Base-by-base conservation (phyloP, 2,329 filamentous ascomycete genomes). In the Fusarium scirpi region DNA sequence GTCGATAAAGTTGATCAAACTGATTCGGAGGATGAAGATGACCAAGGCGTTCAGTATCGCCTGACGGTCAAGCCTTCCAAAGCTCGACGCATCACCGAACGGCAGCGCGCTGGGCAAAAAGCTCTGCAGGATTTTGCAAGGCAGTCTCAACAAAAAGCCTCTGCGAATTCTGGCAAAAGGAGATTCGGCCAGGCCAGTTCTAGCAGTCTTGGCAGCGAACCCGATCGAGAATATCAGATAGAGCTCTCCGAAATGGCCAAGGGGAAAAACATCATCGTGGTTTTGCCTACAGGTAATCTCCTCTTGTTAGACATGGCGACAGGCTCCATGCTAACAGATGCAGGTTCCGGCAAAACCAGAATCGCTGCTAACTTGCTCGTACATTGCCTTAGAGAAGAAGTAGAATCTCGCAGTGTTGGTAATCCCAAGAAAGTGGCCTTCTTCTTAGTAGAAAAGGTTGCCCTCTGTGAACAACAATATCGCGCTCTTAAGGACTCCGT, bases 201-300 rank as follows among this genome's bases (percentile, higher is more conserved):
- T 30, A 13, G 1, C 29, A 13, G 29, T 30, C 29, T 30, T 30
- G 12, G 13, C 29, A 13, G 12, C 29, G 93, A 94, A 1, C 87
- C 34, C 34, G 34, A 38, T 12, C 34, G 95, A 51, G 94, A 97
- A 75, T 99, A 98, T 76, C 96, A 99, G 78, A 83, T 93, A 15
- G 95, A 98, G 77, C 86, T 99, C 0, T 98, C 96, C 75, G 93
- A 98, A 78, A 88, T 88, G 69, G 95, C 96, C 6, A 97, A 96
- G 76, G 77, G 87, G 54, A 87, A 91, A 72, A 99, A 99, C 76
- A 92, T 91, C 10, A 97, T 99, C 72, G 94, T 96, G 1, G 96
- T 99, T 2, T 86, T 98, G 2, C 94, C 97, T 76, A 98, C 95
- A n/a, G 94, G 90, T 90, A 77, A 54, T 75, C 53, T 11, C 9